Evolutionary conservation across 345 rosid species (phyloP).

Genomic region (Eucalyptus sp.): DNA sequence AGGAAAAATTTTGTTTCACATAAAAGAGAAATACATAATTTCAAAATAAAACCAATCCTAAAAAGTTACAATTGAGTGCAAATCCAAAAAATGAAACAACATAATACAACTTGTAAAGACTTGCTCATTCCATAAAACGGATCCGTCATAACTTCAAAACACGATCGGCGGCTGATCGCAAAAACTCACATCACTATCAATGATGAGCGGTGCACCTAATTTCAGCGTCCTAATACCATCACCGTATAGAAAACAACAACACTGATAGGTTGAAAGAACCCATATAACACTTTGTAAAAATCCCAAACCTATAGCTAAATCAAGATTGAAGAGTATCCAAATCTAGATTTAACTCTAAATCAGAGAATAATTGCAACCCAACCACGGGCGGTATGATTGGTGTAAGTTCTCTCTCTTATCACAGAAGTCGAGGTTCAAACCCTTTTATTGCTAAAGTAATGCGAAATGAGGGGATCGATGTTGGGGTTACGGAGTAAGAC

Average conservation of each 20-base stretch:
- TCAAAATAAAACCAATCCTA: no score
- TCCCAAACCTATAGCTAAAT: no score
- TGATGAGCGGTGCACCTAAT: no score
- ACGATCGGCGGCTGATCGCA: accelerated
- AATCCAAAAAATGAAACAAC: background rate
- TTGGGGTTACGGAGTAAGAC: no score
- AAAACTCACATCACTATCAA: background rate
- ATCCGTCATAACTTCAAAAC: background rate
- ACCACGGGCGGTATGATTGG: no score
- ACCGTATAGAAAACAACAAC: background rate
- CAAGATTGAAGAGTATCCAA: no score
- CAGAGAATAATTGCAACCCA: background rate
- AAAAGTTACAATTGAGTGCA: background rate
- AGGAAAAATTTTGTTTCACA: accelerated
- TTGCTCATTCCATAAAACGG: background rate
- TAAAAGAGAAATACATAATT: background rate
- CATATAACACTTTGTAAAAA: background rate
- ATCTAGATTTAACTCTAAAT: no score
- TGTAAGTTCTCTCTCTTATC: no score
- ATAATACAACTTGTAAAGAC: background rate
- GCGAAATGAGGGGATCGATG: no score
- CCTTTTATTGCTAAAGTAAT: no score
- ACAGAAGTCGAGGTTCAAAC: no score
- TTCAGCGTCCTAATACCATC: background rate
- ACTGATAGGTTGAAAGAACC: background rate